Evolutionary conservation across 371 early-diverging fungal species (phyloP).

Genomic region (Mortierella polycephala): DNA sequence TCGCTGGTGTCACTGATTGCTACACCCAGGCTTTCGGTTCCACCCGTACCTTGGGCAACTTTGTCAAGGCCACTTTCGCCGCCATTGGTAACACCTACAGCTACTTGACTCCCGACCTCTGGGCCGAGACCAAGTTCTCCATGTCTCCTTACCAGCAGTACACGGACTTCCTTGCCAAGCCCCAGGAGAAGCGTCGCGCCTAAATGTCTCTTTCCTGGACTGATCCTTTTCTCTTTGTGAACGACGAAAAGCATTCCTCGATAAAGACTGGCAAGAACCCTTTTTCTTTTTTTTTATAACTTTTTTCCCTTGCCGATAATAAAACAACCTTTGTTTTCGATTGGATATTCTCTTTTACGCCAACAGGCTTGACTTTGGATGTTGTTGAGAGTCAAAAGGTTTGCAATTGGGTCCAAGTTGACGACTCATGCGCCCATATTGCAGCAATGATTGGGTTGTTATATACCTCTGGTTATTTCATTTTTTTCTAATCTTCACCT

Average conservation of each 20-base stretch:
- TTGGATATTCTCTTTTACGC: neutral
- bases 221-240: constrained; percentile 4
- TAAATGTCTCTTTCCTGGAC: constrained; percentile 1
- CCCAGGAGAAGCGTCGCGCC: constrained; percentile 54
- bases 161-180: constrained; percentile 87
- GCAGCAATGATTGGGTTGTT: too few relatives aligned
- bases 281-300: constrained; percentile 2
- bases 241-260: neutral
- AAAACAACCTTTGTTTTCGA: neutral
- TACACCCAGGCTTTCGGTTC: constrained; percentile 97
- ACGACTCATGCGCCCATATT: too few relatives aligned
- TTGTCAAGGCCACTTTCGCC: constrained; percentile 99
- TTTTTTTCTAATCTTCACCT: neutral
- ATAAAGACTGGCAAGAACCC: neutral
- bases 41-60: constrained; percentile 95
- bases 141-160: constrained; percentile 95
- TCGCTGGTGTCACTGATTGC: constrained; percentile 99
- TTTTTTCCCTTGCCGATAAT: neutral
- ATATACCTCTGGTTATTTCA: neutral
- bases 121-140: constrained; percentile 91
- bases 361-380: neutral
- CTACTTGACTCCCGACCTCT: constrained; percentile 98
- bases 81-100: constrained; percentile 98
- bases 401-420: too few relatives aligned
- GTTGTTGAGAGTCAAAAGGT: neutral